A percentile compares a stretch with the other conserved stretches of the same genome.
Evolutionary conservation across 2,329 filamentous ascomycete genomes (phyloP).

Genomic region (Fusarium algeriense): DNA sequence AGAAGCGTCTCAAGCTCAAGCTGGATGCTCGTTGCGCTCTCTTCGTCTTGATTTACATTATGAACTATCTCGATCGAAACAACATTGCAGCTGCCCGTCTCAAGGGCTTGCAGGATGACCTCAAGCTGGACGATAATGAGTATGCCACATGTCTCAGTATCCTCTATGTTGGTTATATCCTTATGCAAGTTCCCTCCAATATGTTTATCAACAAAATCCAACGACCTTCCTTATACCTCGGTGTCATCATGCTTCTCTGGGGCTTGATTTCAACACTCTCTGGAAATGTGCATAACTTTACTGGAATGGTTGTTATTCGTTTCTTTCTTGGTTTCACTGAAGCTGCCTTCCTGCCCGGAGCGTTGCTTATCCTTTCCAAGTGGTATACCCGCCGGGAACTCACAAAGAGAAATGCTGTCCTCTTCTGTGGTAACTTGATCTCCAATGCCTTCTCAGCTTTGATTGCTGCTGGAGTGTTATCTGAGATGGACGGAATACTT

Average conservation of each 20-base stretch:
- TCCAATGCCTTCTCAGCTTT: constrained; percentile 71
- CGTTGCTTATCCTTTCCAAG: constrained; percentile 72
- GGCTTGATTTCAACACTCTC: constrained; percentile 71
- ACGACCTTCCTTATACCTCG: constrained; percentile 65
- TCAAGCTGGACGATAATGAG: constrained; percentile 66
- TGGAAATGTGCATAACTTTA: constrained; percentile 64
- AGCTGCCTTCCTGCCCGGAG: constrained; percentile 74
- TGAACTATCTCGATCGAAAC: constrained; percentile 77
- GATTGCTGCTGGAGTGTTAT: constrained; percentile 68
- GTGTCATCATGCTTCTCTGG: constrained; percentile 68
- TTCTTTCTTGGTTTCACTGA: constrained; percentile 73
- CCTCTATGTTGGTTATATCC: constrained; percentile 74
- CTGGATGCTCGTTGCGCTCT: constrained; percentile 77
- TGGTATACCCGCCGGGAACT: constrained; percentile 75
- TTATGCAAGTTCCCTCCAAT: constrained; percentile 73
- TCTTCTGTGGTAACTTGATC: constrained; percentile 71
- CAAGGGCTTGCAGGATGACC: constrained; percentile 72
- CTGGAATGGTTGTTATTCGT: constrained; percentile 66
- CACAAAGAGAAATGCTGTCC: constrained; percentile 65
- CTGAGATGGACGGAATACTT: constrained; percentile 66
- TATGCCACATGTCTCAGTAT: constrained; percentile 75
- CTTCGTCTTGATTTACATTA: constrained; percentile 80
- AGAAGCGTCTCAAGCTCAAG: constrained; percentile 76
- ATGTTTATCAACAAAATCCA: constrained; percentile 68
- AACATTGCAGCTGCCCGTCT: constrained; percentile 76